A percentile compares a stretch with the other conserved stretches of the same genome.
Conservation (phyloP, 2,329 filamentous ascomycete species). For the Neocatenulostroma microsporum region DNA sequence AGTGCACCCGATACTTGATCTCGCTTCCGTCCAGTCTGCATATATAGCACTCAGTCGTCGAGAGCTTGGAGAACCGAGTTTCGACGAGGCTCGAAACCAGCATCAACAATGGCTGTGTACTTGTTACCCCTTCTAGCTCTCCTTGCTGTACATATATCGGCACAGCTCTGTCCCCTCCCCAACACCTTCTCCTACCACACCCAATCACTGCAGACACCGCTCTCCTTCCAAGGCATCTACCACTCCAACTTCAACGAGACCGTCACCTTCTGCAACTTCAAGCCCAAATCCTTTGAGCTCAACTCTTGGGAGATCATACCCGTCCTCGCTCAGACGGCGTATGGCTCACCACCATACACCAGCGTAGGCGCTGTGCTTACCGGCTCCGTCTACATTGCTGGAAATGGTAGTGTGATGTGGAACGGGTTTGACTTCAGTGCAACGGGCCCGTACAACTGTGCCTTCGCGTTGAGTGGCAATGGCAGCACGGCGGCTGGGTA, state of each 20-base stretch:
- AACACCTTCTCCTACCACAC: slow-evolving; percentile 4
- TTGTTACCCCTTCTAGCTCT: too few species aligned
- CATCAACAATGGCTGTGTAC: too few species aligned
- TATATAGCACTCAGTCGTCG: too few species aligned
- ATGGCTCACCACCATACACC: slow-evolving; percentile 4
- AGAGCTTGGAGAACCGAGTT: too few species aligned
- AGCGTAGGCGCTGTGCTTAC: slow-evolving; percentile 5
- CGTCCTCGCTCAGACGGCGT: slow-evolving; percentile 1
- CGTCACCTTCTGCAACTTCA: slow-evolving; percentile 6
- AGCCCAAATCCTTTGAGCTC: slow-evolving; percentile 3
- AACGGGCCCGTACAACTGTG: slow-evolving; percentile 5
- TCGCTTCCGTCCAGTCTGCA: too few species aligned
- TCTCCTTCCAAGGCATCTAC: slow-evolving; percentile 6
- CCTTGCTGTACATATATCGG: too few species aligned
- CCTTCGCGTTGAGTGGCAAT: slow-evolving; percentile 2
- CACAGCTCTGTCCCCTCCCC: slow-evolving; percentile 2
- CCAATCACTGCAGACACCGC: neutral
- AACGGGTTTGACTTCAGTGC: slow-evolving; percentile 5
- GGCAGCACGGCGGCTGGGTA: slow-evolving; percentile 2
- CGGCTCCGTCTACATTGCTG: slow-evolving; percentile 2
- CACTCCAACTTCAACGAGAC: slow-evolving; percentile 6
- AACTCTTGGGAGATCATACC: slow-evolving; percentile 1
- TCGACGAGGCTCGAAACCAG: too few species aligned
- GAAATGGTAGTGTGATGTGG: slow-evolving; percentile 4
- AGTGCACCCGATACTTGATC: too few species aligned